These are phyloP conservation scores for cucumber (Cucumis sativus) DNA, from an alignment of 306 rosid species.

Conservation along the genomic window Cucumber_9930_V3 NC_026656.2:4062501-4063000, in stretches of 20 bases:
- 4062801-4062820: background rate
- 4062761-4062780: background rate
- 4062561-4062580: background rate
- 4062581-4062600: background rate
- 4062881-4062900: background rate
- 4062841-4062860: background rate
- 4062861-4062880: background rate
- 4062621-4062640: background rate
- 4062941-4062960: background rate
- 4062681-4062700: constrained; percentile 85
- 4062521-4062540: background rate
- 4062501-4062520: background rate
- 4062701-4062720: constrained; percentile 42
- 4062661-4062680: constrained; percentile 69
- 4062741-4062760: background rate
- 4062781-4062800: background rate
- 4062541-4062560: background rate
- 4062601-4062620: background rate
- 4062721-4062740: background rate
- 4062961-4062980: background rate
- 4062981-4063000: background rate
- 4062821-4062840: background rate
- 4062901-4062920: background rate
- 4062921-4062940: background rate
- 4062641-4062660: background rate